Evolutionary conservation across 2,329 filamentous ascomycete species (phyloP).

Genomic region (Aspergillus brasiliensis): DNA sequence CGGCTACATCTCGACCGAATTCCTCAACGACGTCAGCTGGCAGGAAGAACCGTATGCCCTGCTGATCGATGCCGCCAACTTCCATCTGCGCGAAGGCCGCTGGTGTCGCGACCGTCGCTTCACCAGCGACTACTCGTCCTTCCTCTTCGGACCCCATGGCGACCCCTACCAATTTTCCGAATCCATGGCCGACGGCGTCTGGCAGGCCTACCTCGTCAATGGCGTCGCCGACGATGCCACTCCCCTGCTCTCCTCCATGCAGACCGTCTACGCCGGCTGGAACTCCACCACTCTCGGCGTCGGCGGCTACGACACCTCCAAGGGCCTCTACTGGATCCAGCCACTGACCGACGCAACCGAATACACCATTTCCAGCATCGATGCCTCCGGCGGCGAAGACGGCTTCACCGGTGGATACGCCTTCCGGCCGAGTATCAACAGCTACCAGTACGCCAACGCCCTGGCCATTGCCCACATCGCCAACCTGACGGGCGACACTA

Average conservation of each 20-base stretch:
- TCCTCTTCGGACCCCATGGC: slow-evolving; percentile 43
- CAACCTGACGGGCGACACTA: slow-evolving; percentile 28
- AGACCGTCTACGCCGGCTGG: slow-evolving; percentile 21
- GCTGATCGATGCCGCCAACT: slow-evolving; percentile 49
- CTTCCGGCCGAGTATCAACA: slow-evolving; percentile 50
- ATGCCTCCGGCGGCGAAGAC: slow-evolving; percentile 38
- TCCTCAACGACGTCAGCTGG: slow-evolving; percentile 49
- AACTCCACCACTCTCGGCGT: slow-evolving; percentile 41
- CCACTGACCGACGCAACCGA: slow-evolving; percentile 49
- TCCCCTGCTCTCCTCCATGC: slow-evolving; percentile 31
- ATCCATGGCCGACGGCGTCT: slow-evolving; percentile 44
- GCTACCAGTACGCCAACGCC: slow-evolving; percentile 49
- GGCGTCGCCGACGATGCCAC: slow-evolving; percentile 38
- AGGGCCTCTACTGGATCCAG: slow-evolving; percentile 47
- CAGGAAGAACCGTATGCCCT: slow-evolving; percentile 44
- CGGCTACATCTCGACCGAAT: slow-evolving; percentile 50
- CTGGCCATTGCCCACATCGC: slow-evolving; percentile 46
- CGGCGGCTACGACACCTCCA: slow-evolving; percentile 43
- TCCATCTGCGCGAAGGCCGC: slow-evolving; percentile 48
- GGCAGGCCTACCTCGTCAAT: slow-evolving; percentile 46
- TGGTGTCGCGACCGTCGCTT: slow-evolving; percentile 50
- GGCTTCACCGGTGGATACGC: slow-evolving; percentile 45
- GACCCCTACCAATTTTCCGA: slow-evolving; percentile 50
- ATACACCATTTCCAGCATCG: slow-evolving; percentile 50
- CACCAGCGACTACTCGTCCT: slow-evolving; percentile 47